Evolutionary conservation across 805 yeast species (phyloP).

Genomic region (Kodamaea nitidulidarum): DNA sequence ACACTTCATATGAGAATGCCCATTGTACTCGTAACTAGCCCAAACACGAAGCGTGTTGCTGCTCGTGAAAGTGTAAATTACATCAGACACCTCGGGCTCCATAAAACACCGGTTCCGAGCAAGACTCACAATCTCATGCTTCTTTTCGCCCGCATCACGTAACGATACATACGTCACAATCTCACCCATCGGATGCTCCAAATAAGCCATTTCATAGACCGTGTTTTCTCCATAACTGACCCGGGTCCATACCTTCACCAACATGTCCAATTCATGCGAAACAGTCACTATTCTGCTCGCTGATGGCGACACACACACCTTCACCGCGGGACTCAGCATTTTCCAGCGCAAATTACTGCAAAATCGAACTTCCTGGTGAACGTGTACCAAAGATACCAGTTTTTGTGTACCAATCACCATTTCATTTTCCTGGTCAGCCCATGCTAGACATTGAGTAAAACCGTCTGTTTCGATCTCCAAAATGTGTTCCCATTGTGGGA

Average conservation of each 20-base stretch:
- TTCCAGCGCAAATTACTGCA: constrained; percentile 35
- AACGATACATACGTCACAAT: constrained; percentile 48
- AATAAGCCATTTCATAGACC: constrained; percentile 59
- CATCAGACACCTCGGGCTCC: constrained; percentile 19
- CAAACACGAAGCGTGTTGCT: constrained; percentile 63
- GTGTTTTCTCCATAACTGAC: constrained; percentile 53
- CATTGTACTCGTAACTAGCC: constrained; percentile 60
- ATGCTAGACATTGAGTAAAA: constrained; percentile 41
- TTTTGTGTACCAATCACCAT: constrained; percentile 48
- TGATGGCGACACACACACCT: constrained; percentile 60
- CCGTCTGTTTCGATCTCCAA: constrained; percentile 10
- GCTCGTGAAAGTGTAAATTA: constrained; percentile 59
- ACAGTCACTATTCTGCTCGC: constrained; percentile 60
- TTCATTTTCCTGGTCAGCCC: constrained; percentile 55
- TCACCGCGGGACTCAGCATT: constrained; percentile 49
- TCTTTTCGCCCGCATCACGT: background rate
- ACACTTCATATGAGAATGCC: constrained; percentile 51
- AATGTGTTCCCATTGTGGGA: constrained; percentile 44
- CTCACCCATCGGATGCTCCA: constrained; percentile 52
- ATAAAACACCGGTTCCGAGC: background rate
- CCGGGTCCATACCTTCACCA: constrained; percentile 78
- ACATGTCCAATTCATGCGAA: constrained; percentile 55
- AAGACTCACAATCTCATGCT: constrained; percentile 20
- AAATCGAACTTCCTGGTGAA: constrained; percentile 14
- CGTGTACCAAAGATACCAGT: background rate